These are phyloP conservation scores for Penicillium herquei DNA, from an alignment of 495 filamentous ascomycete genomes.

Conservation along the genomic window DNA sequence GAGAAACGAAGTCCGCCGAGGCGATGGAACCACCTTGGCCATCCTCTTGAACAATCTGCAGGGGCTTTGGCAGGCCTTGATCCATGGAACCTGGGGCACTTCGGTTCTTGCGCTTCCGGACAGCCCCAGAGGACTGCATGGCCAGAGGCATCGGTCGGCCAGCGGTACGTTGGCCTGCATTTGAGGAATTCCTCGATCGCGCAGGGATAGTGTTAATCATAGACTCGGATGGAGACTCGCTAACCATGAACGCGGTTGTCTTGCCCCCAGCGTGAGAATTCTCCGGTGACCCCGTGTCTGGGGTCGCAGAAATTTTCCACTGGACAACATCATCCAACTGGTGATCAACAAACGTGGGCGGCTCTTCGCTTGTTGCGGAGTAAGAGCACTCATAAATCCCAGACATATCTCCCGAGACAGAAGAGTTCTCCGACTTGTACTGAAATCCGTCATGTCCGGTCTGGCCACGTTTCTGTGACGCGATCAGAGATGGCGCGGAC, in stretches of 20 bases:
- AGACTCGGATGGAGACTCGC: slow-evolving; percentile 34
- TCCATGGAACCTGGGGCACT: slow-evolving; percentile 30
- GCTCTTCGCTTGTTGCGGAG: slow-evolving; percentile 37
- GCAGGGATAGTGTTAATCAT: slow-evolving; percentile 27
- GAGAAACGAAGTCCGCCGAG: slow-evolving; percentile 49
- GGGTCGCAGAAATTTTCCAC: slow-evolving; percentile 32
- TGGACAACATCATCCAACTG: slow-evolving; percentile 30
- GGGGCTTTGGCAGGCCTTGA: slow-evolving; percentile 31
- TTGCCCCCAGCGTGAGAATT: slow-evolving; percentile 24
- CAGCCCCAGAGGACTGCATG: slow-evolving; percentile 35
- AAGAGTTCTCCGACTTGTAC: slow-evolving; percentile 43
- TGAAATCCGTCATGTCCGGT: slow-evolving; percentile 33
- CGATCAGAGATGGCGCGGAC: slow-evolving; percentile 22
- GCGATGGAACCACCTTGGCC: slow-evolving; percentile 47
- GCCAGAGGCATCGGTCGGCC: slow-evolving; percentile 33
- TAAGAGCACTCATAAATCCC: slow-evolving; percentile 38
- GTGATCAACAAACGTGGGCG: slow-evolving; percentile 30
- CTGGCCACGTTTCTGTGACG: slow-evolving; percentile 22
- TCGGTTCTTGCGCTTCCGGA: slow-evolving; percentile 45
- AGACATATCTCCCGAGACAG: slow-evolving; percentile 38
- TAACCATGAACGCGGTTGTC: slow-evolving; percentile 42
- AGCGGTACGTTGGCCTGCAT: slow-evolving; percentile 25
- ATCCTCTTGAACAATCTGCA: slow-evolving; percentile 51
- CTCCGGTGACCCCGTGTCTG: slow-evolving; percentile 26
- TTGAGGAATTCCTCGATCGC: slow-evolving; percentile 26